Evolutionary conservation across 2,329 filamentous ascomycete genomes (phyloP), one percentile per base, ranked within the genome.

Genomic region (Fusarium sp.): DNA sequence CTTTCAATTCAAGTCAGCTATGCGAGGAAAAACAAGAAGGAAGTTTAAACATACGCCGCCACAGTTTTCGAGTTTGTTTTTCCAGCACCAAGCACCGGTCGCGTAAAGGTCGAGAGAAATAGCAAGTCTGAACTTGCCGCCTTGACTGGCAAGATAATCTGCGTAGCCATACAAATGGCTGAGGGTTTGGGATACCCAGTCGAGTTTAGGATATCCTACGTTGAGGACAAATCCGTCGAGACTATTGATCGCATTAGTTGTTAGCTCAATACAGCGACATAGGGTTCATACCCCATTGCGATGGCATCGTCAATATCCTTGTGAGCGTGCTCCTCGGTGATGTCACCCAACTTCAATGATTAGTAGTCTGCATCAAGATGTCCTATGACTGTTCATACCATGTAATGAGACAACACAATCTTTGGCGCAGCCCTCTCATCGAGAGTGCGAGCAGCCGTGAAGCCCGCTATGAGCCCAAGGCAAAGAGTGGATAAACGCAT

Each of bases 161-260:
- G 50, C 50, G 11, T 53, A 53, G 8, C 26, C 38, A 40, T 53
- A 53, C 5, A 53, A 22, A 53, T 53, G 50, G 15, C 38, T 34
- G 3, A 53, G 26, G 9, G 38, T 53, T 8, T 39, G 5, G 3
- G 26, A 6, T 15, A 53, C 50, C 50, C 50, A 53, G 13, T 53
- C 38, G 4, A 40, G 50, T 10, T 53, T 53, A 3, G 38, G 50
- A 53, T 53, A 53, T 43, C 50, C 50, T 9, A 34, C 50, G 13
- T 53, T 53, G 28, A 53, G 50, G 19, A 53, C 50, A 14, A 53
- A 53, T 24, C 50, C 50, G 19, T 53, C 50, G n/a, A 44, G 22
- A 24, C n/a, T n/a, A n/a, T n/a, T n/a, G n/a, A n/a, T n/a, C n/a
- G n/a, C n/a, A n/a, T n/a, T n/a, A n/a, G n/a, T n/a, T n/a, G n/a